These are phyloP conservation scores for Oryza nivara DNA, from an alignment of 176 grass and related monocot genomes.

Conservation along the genomic window DNA sequence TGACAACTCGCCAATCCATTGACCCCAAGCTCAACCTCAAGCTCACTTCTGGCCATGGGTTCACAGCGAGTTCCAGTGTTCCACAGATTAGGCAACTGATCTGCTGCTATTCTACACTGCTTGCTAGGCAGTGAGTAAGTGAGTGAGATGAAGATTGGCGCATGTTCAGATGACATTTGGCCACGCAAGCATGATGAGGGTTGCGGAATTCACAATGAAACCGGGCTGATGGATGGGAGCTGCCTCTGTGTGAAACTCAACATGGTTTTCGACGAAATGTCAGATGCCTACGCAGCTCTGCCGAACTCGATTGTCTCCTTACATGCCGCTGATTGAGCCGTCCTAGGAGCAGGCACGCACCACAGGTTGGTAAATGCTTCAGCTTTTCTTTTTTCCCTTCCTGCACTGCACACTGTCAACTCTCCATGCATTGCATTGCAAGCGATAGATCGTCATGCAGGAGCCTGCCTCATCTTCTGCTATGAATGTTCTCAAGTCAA, in stretches of 20 bases:
- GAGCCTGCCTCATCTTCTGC: neutral
- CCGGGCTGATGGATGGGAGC: neutral
- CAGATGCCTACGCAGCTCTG: neutral
- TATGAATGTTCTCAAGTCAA: slow-evolving; percentile 36
- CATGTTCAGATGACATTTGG: neutral
- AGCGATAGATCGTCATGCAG: neutral
- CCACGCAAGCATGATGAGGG: neutral
- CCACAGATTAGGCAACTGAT: neutral
- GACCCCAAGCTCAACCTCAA: neutral
- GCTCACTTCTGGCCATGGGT: neutral
- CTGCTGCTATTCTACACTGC: neutral
- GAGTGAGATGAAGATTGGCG: neutral
- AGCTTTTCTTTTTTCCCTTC: neutral
- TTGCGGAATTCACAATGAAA: neutral
- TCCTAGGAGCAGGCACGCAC: neutral
- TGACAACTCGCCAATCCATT: neutral
- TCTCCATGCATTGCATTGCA: slow-evolving; percentile 24
- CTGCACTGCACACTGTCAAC: neutral
- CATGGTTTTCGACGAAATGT: neutral
- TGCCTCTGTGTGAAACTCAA: neutral
- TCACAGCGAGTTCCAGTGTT: neutral
- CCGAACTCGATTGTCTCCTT: slow-evolving; percentile 26
- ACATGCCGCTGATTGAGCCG: neutral
- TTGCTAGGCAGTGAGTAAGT: neutral
- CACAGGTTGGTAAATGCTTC: slow-evolving; percentile 25